phyloP scores from a whole-genome alignment of 495 filamentous ascomycete genomes.

The Lasiosphaeria miniovina region DNA sequence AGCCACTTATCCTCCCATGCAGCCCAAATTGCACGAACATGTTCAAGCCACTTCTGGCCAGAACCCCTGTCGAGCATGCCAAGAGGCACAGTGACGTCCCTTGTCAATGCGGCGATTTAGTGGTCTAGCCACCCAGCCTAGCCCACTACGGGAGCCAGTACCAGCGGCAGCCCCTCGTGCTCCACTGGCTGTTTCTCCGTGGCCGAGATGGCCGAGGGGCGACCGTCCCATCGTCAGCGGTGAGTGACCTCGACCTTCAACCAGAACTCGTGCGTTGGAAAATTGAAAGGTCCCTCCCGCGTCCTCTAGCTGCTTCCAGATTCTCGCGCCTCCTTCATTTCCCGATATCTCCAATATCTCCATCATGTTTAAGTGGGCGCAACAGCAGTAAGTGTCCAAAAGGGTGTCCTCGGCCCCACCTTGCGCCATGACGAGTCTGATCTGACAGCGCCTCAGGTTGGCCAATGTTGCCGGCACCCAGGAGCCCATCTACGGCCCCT shows the following conservation, averaged over 20 bases:
- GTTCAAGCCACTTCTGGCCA: too few relatives aligned
- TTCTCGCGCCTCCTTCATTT: not conserved
- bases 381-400: constrained; percentile 39
- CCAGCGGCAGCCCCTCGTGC: not conserved
- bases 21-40: too few relatives aligned
- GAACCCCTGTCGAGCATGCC: not conserved
- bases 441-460: constrained; percentile 52
- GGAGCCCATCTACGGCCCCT: constrained; percentile 93
- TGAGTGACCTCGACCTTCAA: constrained; percentile 1
- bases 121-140: constrained; percentile 6
- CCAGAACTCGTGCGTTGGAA: not conserved
- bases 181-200: not conserved
- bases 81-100: constrained; percentile 18
- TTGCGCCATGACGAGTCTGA: constrained; percentile 9
- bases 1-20: too few relatives aligned
- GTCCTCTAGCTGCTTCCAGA: not conserved
- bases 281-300: not conserved
- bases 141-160: not conserved
- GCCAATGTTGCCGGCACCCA: constrained; percentile 90
- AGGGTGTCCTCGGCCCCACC: constrained; percentile 14
- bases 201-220: constrained; percentile 1
- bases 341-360: constrained; percentile 8
- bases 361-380: constrained; percentile 52
- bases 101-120: not conserved
- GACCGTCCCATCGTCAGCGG: not conserved